phyloP scores from a whole-genome alignment of 495 filamentous ascomycete genomes.

The Lichina pygmaea region DNA sequence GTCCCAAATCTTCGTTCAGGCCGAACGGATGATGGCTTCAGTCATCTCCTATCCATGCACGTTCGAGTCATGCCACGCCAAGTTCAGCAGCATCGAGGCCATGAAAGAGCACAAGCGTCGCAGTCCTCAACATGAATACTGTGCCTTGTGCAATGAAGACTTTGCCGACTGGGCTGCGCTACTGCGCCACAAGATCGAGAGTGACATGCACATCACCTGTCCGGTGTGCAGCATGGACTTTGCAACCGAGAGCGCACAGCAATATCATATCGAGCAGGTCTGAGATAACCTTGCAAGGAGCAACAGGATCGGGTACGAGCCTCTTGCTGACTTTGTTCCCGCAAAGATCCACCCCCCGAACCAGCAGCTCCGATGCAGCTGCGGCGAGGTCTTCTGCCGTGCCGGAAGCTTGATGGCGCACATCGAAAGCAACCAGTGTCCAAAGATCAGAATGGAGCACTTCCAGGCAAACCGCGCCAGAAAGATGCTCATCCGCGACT shows the following conservation, averaged over 20 bases:
- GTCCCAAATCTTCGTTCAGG: background rate
- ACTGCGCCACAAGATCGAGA: slow-evolving; percentile 16
- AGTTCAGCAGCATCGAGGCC: slow-evolving; percentile 5
- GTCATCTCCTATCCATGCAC: background rate
- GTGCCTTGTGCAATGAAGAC: slow-evolving; percentile 21
- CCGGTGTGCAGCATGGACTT: slow-evolving; percentile 24
- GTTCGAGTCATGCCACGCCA: background rate
- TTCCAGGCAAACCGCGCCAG: slow-evolving; percentile 15
- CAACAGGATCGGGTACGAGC: too few species aligned
- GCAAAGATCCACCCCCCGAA: slow-evolving; percentile 15
- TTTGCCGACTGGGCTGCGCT: slow-evolving; percentile 17
- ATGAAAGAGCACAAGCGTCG: slow-evolving; percentile 21
- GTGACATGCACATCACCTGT: slow-evolving; percentile 20
- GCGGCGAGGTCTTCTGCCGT: slow-evolving; percentile 15
- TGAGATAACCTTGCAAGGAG: background rate
- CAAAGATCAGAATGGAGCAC: slow-evolving; percentile 7
- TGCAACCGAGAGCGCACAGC: slow-evolving; percentile 17
- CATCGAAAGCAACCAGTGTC: slow-evolving; percentile 21
- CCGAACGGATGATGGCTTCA: background rate
- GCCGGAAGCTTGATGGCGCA: slow-evolving; percentile 21
- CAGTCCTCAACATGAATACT: slow-evolving; percentile 21
- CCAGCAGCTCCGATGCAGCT: slow-evolving; percentile 21
- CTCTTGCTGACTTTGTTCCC: too few species aligned
- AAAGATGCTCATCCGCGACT: slow-evolving; percentile 11
- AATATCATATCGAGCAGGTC: slow-evolving; percentile 19